Percentiles rank a stretch among this genome's conserved stretches.
Evolutionary conservation across 208 protist genomes (phyloP).

Genomic region (Trypanosoma brucei): DNA sequence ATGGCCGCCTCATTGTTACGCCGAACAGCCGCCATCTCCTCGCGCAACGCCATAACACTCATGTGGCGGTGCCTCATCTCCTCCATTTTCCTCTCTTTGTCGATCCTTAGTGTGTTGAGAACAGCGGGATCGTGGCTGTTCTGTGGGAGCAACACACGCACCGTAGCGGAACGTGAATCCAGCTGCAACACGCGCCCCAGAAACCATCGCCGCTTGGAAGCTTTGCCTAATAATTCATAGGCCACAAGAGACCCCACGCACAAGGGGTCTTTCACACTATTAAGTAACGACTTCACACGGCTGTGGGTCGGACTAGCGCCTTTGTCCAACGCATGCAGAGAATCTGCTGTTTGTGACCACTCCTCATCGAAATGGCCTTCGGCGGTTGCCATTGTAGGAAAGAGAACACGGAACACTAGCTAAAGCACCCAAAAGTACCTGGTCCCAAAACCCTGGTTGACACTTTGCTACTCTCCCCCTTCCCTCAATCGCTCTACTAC

Average conservation of each 20-base stretch:
- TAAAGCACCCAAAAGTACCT: background rate
- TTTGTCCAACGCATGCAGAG: conserved; percentile 2
- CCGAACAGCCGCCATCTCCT: conserved; percentile 40
- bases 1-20: conserved; percentile 51
- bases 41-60: conserved; percentile 25
- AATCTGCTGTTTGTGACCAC: background rate
- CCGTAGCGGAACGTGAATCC: conserved; percentile 22
- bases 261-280: conserved; percentile 21
- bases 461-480: no score
- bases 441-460: no score
- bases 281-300: conserved; percentile 6
- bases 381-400: background rate
- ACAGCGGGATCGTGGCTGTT: conserved; percentile 27
- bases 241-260: conserved; percentile 32
- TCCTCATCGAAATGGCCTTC: background rate
- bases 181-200: conserved; percentile 33
- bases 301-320: background rate
- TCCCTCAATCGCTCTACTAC: no score
- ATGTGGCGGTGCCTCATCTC: conserved; percentile 31
- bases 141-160: conserved; percentile 30
- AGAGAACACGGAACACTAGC: background rate
- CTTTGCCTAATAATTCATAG: conserved; percentile 47
- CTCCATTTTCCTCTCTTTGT: conserved; percentile 17
- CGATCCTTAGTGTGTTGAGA: conserved; percentile 21
- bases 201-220: conserved; percentile 36